Evolutionary conservation across 176 grass and related monocot genomes (phyloP), one percentile per base, ranked within the genome.

Genomic region (Metroxylon sagu): DNA sequence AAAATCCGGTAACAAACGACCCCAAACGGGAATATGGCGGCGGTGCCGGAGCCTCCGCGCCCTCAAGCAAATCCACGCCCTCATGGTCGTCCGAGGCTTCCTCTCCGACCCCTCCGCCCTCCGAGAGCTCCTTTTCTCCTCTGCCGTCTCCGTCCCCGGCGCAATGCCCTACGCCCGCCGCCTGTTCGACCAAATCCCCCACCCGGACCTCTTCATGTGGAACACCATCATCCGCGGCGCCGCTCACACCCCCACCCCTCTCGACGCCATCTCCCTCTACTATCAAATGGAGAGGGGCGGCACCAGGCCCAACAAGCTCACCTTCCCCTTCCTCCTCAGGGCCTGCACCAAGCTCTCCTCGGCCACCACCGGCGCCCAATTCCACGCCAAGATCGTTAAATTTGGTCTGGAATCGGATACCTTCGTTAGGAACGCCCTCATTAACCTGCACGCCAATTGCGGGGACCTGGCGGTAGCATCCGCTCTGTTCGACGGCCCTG

Each of bases 191-290:
- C 60, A 68, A 82, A 90, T 87, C 67, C 74, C 86, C 18, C 67
- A 59, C 12, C 83, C 91, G 18, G 80, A 96, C 56, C 71, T 81
- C 64, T 95, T 95, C 80, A 95, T 95, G 83, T 85, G 85, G 83
- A 95, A 87, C 68, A 84, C 86, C 64, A 74, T 95, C 51, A 90
- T 90, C 66, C 80, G 86, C 51, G 83, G 83, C 15, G 77, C 77
- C 54, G 83, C 86, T 25, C 86, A 80, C 80, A 71, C 71, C 0
- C 25, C 83, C 18, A 59, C 48, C 48, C 86, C 83, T 30, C 64
- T 62, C 8, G 79, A 84, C 69, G 77, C 91, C 18, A 68, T 95
- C 25, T 67, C 72, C 25, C 69, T 85, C 16, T 95, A 84, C 64
- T 26, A 56, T 43, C 74, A 76, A 39, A 82, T 90, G 83, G 57